Percentiles rank a stretch among this genome's conserved stretches.
phyloP scores from a whole-genome alignment of 345 rosid species.

The Cardamine occulta region DNA sequence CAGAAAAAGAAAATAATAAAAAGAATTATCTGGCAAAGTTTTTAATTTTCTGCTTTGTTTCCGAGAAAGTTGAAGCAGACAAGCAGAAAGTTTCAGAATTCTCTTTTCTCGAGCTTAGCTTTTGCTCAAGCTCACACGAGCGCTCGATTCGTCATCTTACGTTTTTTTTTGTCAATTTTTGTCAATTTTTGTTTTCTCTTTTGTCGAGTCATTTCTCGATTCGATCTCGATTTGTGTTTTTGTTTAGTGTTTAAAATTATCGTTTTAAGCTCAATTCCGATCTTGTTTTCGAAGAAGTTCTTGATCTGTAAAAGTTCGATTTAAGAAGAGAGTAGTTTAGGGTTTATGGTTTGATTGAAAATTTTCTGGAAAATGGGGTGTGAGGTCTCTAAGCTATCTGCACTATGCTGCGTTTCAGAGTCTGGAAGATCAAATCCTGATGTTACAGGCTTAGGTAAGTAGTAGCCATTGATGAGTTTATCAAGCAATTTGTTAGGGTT shows the following conservation, averaged over 20 bases:
- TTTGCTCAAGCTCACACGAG: constrained; percentile 4
- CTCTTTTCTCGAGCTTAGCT: constrained; percentile 16
- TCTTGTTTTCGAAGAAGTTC: neutral
- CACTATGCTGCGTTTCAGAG: constrained; percentile 64
- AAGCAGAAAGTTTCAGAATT: constrained; percentile 20
- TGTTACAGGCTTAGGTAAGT: constrained; percentile 57
- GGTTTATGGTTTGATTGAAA: constrained; percentile 22
- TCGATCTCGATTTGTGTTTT: constrained; percentile 21
- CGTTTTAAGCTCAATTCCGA: neutral
- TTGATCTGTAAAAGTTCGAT: constrained; percentile 8
- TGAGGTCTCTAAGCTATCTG: constrained; percentile 59
- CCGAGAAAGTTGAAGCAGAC: constrained; percentile 36
- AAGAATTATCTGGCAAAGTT: constrained; percentile 1
- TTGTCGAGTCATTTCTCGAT: constrained; percentile 19
- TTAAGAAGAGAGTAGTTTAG: neutral
- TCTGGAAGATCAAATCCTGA: constrained; percentile 61
- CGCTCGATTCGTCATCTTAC: constrained; percentile 12
- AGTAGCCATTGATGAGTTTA: neutral
- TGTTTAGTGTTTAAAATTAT: neutral
- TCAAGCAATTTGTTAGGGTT: neutral
- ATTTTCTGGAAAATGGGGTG: constrained; percentile 47
- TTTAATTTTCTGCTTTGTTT: constrained; percentile 19
- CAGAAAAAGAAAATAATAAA: neutral
- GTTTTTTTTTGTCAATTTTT: neutral
- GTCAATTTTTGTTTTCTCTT: neutral